phyloP scores from a whole-genome alignment of 2,329 filamentous ascomycete genomes.

The Neonectria punicea region DNA sequence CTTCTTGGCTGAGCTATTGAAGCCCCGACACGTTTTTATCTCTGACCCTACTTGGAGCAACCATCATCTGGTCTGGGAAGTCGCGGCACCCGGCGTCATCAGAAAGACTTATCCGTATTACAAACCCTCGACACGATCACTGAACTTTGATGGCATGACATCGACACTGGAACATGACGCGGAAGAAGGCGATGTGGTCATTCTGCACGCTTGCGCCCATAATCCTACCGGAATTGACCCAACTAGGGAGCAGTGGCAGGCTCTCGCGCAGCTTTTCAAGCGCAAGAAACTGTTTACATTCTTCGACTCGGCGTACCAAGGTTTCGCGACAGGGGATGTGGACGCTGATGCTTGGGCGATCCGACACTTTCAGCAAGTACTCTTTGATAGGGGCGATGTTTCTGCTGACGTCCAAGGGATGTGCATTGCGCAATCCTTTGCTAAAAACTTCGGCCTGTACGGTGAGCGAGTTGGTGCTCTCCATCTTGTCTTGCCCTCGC shows the following conservation, averaged over 20 bases:
- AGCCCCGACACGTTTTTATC: constrained; percentile 46
- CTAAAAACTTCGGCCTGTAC: constrained; percentile 53
- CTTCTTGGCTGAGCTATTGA: constrained; percentile 37
- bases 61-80: constrained; percentile 45
- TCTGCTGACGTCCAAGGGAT: constrained; percentile 29
- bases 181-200: constrained; percentile 44
- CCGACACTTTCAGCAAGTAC: constrained; percentile 39
- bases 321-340: constrained; percentile 49
- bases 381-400: not conserved
- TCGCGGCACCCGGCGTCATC: constrained; percentile 33
- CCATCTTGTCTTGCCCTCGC: constrained; percentile 24
- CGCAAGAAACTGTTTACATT: constrained; percentile 46
- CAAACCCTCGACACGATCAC: constrained; percentile 28
- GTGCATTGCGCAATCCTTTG: constrained; percentile 48
- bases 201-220: constrained; percentile 52
- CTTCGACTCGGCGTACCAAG: constrained; percentile 53
- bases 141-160: constrained; percentile 48
- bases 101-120: constrained; percentile 47
- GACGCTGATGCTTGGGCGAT: constrained; percentile 49
- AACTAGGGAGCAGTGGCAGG: constrained; percentile 47
- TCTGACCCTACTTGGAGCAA: constrained; percentile 60
- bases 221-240: constrained; percentile 53
- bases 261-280: constrained; percentile 45
- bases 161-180: constrained; percentile 38
- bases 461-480: constrained; percentile 47